Evolutionary conservation across 2,329 filamentous ascomycete genomes (phyloP), one percentile per base, ranked within the genome.

Genomic region (Phoma sp.): DNA sequence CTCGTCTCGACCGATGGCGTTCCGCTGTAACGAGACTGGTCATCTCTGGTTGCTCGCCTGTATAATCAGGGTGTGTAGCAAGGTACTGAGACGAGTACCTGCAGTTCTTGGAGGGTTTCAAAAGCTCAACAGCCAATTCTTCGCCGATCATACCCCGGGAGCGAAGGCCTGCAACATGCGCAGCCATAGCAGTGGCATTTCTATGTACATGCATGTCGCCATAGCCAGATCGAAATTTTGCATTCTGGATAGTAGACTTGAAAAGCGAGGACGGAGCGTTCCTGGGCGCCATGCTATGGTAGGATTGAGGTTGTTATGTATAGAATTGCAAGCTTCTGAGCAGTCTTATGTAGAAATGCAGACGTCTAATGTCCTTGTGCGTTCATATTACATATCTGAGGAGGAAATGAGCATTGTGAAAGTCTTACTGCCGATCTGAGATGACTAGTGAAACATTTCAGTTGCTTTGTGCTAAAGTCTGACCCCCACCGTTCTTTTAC

Each of bases 141-240:
- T 51, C 36, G 25, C 61, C 58, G 17, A 69, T 60, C 1, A 58
- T 33, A 9, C 55, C 57, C 0, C 35, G 36, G 1, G 39, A 4
- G 6, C 41, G 50, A 9, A 64, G 43, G 7, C 37, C 21, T 4
- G 37, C 38, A 0, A 62, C 59, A 37, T 68, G 63, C 2, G 51
- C 46, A 2, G 37, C 39, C 48, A 65, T 64, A 38, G 64, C 39
- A 4, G 33, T 17, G 17, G 59, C 33, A 44, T 69, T 59, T 4
- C 50, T 60, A 6, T 53, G 37, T 6, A 63, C 61, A 22, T 54
- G 63, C n/a, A 43, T 51, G 31, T 68, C 63, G 22, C 66, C 67
- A 27, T 57, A 65, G 1, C 10, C 49, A 2, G 60, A 62, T n/a
- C 63, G 60, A 6, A 50, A 43, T 3, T 27, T 19, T 22, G 15